Base-by-base conservation (phyloP, 1,284 basidiomycete species). In the Singerocomus inundabilis region DNA sequence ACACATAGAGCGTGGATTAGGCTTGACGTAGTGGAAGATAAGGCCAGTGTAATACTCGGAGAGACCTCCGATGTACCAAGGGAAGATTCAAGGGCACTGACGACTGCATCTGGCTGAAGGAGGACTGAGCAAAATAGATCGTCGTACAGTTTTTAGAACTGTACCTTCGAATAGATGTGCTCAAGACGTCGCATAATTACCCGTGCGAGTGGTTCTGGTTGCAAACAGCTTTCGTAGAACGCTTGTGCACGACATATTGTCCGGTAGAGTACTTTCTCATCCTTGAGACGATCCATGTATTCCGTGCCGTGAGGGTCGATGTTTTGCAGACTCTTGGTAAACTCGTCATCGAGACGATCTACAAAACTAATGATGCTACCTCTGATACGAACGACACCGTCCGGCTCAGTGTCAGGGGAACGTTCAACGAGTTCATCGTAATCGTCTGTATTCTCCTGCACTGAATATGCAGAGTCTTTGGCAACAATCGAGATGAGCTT, bases 261-360 rank as follows among this genome's bases (percentile, higher is more conserved):
- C 67, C 84, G 82, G 72, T 99, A 99, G 30, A 99, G 81, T 31
- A 87, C 85, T 64, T 95, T 92, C 75, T 99, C 97, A 69, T 98
- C 94, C 72, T 93, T 91, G 50, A 98, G 75, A 46, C 94, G 82
- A 65, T 98, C 96, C 48, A 99, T 91, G 69, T 99, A 99, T 71
- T 99, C 97, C 44, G 92, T 92, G 5, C 97, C 93, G 69, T 99
- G 97, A 13, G 97, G 96, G 67, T 99, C 97, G 59, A 98, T 95
- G 69, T 98, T 93, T 79, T 99, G 97, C 46, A 99, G 74, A 64
- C 93, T 96, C 71, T 92, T 93, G 45, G 93, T 98, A 72, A 99
- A 99, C 73, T 99, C 97, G 64, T 99, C 97, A 70, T 99, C 97
- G 46, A 99, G 75, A 51, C 96, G 87, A 71, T 99, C 97, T 44